Evolutionary conservation across 768 basidiomycete genomes (phyloP).

Genomic region (Lentinula boryana): DNA sequence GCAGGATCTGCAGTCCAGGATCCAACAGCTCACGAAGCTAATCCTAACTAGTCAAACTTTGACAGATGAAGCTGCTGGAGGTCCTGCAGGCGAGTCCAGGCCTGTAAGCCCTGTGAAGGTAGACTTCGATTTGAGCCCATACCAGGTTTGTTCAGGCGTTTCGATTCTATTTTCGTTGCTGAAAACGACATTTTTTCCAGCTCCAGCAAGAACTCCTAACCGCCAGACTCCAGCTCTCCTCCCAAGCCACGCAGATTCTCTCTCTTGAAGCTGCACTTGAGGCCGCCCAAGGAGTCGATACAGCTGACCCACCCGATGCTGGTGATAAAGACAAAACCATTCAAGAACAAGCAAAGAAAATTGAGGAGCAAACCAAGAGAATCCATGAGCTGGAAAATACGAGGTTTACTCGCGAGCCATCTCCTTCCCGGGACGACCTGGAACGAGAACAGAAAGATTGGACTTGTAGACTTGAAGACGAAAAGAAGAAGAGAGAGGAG

Average conservation of each 20-base stretch:
- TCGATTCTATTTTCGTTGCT: not conserved
- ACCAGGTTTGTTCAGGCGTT: conserved; percentile 41
- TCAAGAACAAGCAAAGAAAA: conserved; percentile 62
- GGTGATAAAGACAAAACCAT: conserved; percentile 18
- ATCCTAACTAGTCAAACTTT: conserved; percentile 85
- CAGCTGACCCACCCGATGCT: conserved; percentile 45
- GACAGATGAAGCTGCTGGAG: conserved; percentile 42
- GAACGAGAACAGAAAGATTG: conserved; percentile 66
- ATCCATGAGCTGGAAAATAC: conserved; percentile 72
- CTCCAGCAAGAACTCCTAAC: conserved; percentile 85
- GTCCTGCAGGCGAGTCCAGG: conserved; percentile 55
- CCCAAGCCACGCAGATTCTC: conserved; percentile 78
- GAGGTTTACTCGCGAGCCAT: not conserved
- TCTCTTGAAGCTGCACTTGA: conserved; percentile 76
- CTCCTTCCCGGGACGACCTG: conserved; percentile 63
- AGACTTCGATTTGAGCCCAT: conserved; percentile 86
- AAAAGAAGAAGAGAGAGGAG: conserved; percentile 56
- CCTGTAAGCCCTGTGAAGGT: conserved; percentile 83
- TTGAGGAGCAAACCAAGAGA: conserved; percentile 66
- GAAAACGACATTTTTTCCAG: conserved; percentile 24
- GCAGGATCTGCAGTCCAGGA: conserved; percentile 74
- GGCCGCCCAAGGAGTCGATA: conserved; percentile 21
- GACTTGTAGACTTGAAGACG: conserved; percentile 36
- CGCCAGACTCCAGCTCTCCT: conserved; percentile 70
- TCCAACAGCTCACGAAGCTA: conserved; percentile 77